Evolutionary conservation across 148 eudicot genomes (phyloP).

Genomic region (Fagopyrum esculentum): DNA sequence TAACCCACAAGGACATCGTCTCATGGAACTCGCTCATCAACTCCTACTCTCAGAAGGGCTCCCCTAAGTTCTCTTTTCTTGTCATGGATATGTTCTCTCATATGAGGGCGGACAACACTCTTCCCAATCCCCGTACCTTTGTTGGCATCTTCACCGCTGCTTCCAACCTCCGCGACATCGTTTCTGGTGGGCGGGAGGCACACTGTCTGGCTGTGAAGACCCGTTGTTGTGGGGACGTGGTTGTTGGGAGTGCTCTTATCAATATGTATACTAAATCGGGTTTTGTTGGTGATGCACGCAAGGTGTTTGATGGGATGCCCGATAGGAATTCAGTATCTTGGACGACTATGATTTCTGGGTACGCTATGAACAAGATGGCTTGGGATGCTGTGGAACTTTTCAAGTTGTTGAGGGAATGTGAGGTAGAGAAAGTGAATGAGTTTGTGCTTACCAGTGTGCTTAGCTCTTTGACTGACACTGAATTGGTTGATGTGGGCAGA

Average conservation of each 20-base stretch:
- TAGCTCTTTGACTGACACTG: slow-evolving; percentile 27
- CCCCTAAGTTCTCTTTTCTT: slow-evolving; percentile 14
- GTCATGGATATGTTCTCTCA: slow-evolving; percentile 24
- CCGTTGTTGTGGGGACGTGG: slow-evolving; percentile 24
- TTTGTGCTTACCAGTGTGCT: slow-evolving; percentile 43
- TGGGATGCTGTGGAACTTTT: slow-evolving; percentile 32
- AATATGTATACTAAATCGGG: slow-evolving; percentile 44
- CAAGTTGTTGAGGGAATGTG: slow-evolving; percentile 26
- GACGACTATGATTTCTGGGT: slow-evolving; percentile 49
- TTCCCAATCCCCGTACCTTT: slow-evolving; percentile 36
- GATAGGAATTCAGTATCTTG: slow-evolving; percentile 43
- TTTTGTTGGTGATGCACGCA: slow-evolving; percentile 28
- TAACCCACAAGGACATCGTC: slow-evolving; percentile 31
- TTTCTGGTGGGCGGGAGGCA: slow-evolving; percentile 29
- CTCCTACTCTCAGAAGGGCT: slow-evolving; percentile 26
- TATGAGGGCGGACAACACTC: slow-evolving; percentile 25
- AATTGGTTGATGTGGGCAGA: slow-evolving; percentile 26
- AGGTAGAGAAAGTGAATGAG: slow-evolving; percentile 25
- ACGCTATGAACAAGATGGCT: slow-evolving; percentile 28
- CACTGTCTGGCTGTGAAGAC: slow-evolving; percentile 32
- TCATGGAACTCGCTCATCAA: slow-evolving; percentile 48
- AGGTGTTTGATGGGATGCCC: slow-evolving; percentile 47
- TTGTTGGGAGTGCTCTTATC: slow-evolving; percentile 33
- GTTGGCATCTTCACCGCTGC: slow-evolving; percentile 32
- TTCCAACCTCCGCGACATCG: slow-evolving; percentile 12